Evolutionary conservation across 2,329 filamentous ascomycete genomes (phyloP), one percentile per base, ranked within the genome.

Genomic region (Ophiocordyceps sinensis): DNA sequence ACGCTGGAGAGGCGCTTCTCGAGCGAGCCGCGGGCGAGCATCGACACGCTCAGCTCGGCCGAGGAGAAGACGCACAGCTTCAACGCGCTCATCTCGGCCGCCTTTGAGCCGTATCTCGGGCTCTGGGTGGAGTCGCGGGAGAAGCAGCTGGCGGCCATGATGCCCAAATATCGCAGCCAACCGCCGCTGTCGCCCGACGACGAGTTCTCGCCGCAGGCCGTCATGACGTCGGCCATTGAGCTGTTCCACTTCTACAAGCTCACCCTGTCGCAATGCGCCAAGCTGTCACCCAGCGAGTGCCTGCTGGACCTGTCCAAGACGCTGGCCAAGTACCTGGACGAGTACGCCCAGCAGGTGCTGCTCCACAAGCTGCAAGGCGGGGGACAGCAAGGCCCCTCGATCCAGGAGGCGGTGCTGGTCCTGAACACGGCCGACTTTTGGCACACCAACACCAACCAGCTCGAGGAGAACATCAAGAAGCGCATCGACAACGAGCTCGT

Each of bases 381-480:
- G 53, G 77, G 58, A 49, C 70, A 49, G 60, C 71, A 54, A 52
- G 71, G 46, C 0, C 66, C 74, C 2, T 62, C 68, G 4, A 53
- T 91, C 2, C 79, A 94, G 52, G 83, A 94, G 47, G 75, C 84
- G 4, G 74, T 95, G 13, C 67, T 94, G 4, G 87, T 96, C 1
- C 69, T 98, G 38, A 98, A 98, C 57, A 96, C 91, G 1, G 89
- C 91, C 1, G 91, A 98, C 55, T 98, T 96, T 59, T 98, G 91
- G 75, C 89, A 95, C 55, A 78, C 77, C 23, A 96, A 94, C 28
- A 91, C 87, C 38, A 87, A 80, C 38, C 89, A 96, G 56, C 71
- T 98, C 1, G 89, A 96, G 58, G 88, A 96, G 53, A 94, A 85
- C 59, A 88, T 98, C 60, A 89, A 86, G 62, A 82, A 84, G 51